phyloP scores from a whole-genome alignment of 2,329 filamentous ascomycete species.

The Myriosclerotinia duriaeana region DNA sequence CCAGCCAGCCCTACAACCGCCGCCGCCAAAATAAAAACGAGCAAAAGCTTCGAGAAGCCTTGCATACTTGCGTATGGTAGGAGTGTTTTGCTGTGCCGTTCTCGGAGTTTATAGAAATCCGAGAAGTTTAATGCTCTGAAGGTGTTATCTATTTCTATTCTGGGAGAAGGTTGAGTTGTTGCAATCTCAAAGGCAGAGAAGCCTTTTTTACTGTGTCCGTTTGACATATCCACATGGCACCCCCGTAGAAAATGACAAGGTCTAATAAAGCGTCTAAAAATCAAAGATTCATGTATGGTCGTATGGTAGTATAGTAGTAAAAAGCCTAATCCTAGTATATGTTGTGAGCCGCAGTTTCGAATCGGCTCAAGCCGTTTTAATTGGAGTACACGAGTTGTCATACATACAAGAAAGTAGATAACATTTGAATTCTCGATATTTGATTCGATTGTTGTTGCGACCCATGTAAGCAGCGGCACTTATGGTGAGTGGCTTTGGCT shows the following conservation, averaged over 20 bases:
- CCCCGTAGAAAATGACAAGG: conserved; percentile 21
- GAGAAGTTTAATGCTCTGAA: not conserved
- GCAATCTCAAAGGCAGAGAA: conserved; percentile 12
- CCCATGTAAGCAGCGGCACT: not conserved
- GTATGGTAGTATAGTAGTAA: not conserved
- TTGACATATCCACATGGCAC: conserved; percentile 32
- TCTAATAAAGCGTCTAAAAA: conserved; percentile 13
- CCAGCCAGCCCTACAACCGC: conserved; percentile 17
- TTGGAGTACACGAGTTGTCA: conserved; percentile 9
- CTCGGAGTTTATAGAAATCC: not conserved
- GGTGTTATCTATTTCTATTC: not conserved
- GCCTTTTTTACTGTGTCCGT: conserved; percentile 7
- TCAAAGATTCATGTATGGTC: conserved; percentile 1
- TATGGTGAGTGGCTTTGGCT: conserved; percentile 13
- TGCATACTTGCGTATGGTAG: not conserved
- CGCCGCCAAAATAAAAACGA: not conserved
- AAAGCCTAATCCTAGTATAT: conserved; percentile 24
- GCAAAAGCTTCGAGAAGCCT: conserved; percentile 24
- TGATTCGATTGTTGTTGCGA: conserved; percentile 10
- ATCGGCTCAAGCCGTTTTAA: conserved; percentile 34
- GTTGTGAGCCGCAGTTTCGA: conserved; percentile 36
- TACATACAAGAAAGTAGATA: not conserved
- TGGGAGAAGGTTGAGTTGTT: conserved; percentile 2
- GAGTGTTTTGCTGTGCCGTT: not conserved
- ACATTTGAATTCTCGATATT: not conserved